Base-by-base conservation (phyloP, 495 filamentous ascomycete genomes). In the Parathielavia hyrcaniae region DNA sequence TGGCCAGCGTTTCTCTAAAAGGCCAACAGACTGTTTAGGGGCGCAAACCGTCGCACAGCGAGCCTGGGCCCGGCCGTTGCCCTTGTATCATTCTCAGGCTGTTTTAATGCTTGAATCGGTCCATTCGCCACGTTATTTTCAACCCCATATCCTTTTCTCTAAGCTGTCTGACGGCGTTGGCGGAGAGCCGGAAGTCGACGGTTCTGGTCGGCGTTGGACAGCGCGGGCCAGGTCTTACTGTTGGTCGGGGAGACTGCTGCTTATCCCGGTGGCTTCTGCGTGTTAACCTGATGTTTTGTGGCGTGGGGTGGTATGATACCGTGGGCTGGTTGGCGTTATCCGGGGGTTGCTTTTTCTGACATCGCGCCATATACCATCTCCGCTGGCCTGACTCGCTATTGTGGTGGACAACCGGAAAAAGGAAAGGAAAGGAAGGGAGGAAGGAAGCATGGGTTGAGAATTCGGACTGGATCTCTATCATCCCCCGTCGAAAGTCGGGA, bases 291-390 rank as follows among this genome's bases (percentile, higher is more conserved):
- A 22, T 53, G 23, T 41, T 53, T 41, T 12, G 13, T 20, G 26
- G 30, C 40, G 34, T 54, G 40, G 2, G n/a, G 51, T 19, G 52
- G 40, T 30, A 36, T 54, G 39, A 45, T 53, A 54, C 40, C 52
- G 40, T 38, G 50, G 14, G 17, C 11, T 6, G 43, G 36, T 10
- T 26, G 54, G 54, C 45, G 54, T 43, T 9, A n/a, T n/a, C 26
- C 26, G 14, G 20, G 54, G 54, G 20, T 35, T 49, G 39, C 17
- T 19, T 34, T 49, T 50, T 20, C 35, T n/a, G 14, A n/a, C 26
- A 16, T 22, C 19, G 20, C 20, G 35, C 23, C 54, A 57, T 49
- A 57, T 57, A 50, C 54, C 54, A 57, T 4, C 30, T 32, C 26
- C 19, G 16, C 19, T 48, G 44, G n/a, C 26, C 20, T 20, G 7